Evolutionary conservation across 495 filamentous ascomycete genomes (phyloP), one percentile per base, ranked within the genome.

Genomic region (Lasiosphaeria hispida): DNA sequence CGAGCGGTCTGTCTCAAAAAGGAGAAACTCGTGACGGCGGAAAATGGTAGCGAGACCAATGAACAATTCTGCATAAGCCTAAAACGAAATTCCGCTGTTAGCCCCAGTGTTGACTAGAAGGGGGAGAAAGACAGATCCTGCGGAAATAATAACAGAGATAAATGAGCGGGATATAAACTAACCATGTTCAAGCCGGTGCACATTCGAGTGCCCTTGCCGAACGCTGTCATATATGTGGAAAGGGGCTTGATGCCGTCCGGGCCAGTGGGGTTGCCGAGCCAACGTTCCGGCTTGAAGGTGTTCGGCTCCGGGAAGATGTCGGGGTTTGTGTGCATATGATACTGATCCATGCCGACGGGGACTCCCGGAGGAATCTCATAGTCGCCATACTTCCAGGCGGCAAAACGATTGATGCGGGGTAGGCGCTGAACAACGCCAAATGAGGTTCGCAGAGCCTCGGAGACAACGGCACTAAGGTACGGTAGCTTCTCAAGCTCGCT

Each of bases 161-260:
- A 14, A 41, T 14, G 40, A n/a, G 7, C n/a, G 17, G n/a, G n/a
- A 42, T 42, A 42, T 9, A 17, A 15, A 42, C 40, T 42, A 17
- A 42, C 40, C 40, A 42, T 42, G 40, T 42, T 42, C 40, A 42
- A 42, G n/a, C 40, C 40, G 40, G 40, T 42, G 17, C 40, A 42
- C 40, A 42, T 42, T n/a, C 40, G n/a, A 2, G 40, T 42, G 7
- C 40, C 40, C 40, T 42, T 42, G 40, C 40, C 40, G n/a, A 42
- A 42, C 10, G 40, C 40, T 17, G 40, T 42, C 40, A 42, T 42
- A 11, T 42, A 42, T 17, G 40, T 15, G 17, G n/a, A 15, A n/a
- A 42, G 40, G 7, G 40, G 40, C 40, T 42, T 42, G 23, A 30
- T 42, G 13, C 40, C 40, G 23, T 17, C 40, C 17, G 40, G 40